Conservation (phyloP, 305 asterid genomes). For the Solanum aculeatissimum region DNA sequence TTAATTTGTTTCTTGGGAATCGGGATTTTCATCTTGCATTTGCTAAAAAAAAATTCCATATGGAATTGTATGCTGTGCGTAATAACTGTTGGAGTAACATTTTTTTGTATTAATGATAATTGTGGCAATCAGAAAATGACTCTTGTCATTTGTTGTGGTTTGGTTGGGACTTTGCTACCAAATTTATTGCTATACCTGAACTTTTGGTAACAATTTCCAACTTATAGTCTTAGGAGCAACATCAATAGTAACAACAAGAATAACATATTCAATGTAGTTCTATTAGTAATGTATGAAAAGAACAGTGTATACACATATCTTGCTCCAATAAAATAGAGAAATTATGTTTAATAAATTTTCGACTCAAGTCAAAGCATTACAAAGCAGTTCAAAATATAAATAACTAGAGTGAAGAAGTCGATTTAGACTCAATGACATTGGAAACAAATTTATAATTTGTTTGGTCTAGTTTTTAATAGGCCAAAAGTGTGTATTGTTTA, state of each 20-base stretch:
- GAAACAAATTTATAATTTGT: background rate
- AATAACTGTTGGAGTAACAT: background rate
- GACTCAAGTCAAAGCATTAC: background rate
- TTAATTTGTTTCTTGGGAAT: constrained; percentile 4
- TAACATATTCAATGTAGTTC: background rate
- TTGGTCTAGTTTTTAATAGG: background rate
- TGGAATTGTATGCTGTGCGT: background rate
- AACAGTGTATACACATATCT: background rate
- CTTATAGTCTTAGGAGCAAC: background rate
- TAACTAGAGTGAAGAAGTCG: background rate
- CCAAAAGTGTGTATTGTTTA: background rate
- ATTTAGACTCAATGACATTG: background rate
- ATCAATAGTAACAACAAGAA: background rate
- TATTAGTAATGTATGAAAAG: background rate
- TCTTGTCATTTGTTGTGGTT: background rate
- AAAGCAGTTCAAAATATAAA: background rate
- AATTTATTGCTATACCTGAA: background rate
- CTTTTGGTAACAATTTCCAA: background rate
- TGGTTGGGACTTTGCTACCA: background rate
- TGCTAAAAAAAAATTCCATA: too few relatives aligned
- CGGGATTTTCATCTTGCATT: background rate
- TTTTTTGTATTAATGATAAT: background rate
- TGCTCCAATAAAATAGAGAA: background rate
- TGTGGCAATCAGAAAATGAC: background rate
- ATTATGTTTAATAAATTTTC: background rate